Conservation (phyloP, 345 rosid species). For the Angophora floribunda region DNA sequence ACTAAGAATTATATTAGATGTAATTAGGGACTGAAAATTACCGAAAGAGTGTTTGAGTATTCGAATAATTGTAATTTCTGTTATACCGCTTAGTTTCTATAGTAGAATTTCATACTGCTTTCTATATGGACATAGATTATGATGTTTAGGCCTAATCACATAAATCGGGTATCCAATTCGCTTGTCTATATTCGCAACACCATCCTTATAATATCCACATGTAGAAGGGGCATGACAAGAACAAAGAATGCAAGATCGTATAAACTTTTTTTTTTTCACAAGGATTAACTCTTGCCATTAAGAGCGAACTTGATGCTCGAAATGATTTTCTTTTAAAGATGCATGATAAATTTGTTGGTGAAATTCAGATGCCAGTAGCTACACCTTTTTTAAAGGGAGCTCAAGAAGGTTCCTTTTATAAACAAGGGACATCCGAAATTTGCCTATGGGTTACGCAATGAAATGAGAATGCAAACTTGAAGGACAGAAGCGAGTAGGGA, state of each 20-base stretch:
- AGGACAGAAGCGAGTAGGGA: not conserved
- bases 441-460: rapidly evolving
- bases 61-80: too few relatives aligned
- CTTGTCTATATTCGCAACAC: too few relatives aligned
- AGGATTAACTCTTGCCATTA: not conserved
- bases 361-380: not conserved
- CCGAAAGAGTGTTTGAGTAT: too few relatives aligned
- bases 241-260: not conserved
- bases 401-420: rapidly evolving
- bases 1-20: too few relatives aligned
- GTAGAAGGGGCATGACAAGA: not conserved
- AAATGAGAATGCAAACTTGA: not conserved
- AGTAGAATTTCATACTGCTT: too few relatives aligned
- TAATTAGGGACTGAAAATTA: too few relatives aligned
- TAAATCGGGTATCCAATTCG: too few relatives aligned
- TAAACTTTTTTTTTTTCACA: not conserved
- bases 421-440: rapidly evolving
- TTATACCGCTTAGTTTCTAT: too few relatives aligned
- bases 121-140: too few relatives aligned
- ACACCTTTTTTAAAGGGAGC: not conserved
- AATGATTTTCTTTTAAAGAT: not conserved
- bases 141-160: too few relatives aligned
- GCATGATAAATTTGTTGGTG: not conserved
- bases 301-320: not conserved
- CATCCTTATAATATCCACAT: not conserved